These are phyloP conservation scores for Lachnellula suecica DNA, from an alignment of 2,329 filamentous ascomycete species.

Conservation along the genomic window DNA sequence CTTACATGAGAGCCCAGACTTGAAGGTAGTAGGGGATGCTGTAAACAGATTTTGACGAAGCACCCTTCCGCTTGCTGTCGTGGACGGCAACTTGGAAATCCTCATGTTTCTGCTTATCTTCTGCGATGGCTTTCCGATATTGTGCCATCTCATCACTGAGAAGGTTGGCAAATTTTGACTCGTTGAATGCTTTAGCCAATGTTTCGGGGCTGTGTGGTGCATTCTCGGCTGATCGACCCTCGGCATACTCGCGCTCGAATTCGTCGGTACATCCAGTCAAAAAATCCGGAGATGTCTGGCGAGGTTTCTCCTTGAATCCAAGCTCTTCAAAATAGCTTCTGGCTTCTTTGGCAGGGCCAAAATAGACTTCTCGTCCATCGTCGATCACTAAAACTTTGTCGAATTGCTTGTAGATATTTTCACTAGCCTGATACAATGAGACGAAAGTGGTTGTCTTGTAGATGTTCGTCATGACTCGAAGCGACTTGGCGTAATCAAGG, in stretches of 20 bases:
- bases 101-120: slow-evolving; percentile 67
- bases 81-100: slow-evolving; percentile 75
- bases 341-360: slow-evolving; percentile 57
- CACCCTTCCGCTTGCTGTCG: slow-evolving; percentile 76
- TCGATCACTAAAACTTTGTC: slow-evolving; percentile 69
- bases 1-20: slow-evolving; percentile 78
- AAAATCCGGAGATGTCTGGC: slow-evolving; percentile 63
- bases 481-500: slow-evolving; percentile 60
- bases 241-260: slow-evolving; percentile 76
- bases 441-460: slow-evolving; percentile 58
- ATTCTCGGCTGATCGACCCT: slow-evolving; percentile 63
- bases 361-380: slow-evolving; percentile 63
- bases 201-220: slow-evolving; percentile 68
- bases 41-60: slow-evolving; percentile 73
- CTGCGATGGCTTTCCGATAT: slow-evolving; percentile 64
- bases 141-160: slow-evolving; percentile 65
- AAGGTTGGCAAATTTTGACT: slow-evolving; percentile 56
- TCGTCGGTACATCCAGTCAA: slow-evolving; percentile 72
- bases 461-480: slow-evolving; percentile 63
- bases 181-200: slow-evolving; percentile 68
- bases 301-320: slow-evolving; percentile 60
- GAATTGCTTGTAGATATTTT: slow-evolving; percentile 66
- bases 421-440: slow-evolving; percentile 67
- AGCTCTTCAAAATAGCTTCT: slow-evolving; percentile 61
- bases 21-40: slow-evolving; percentile 81